Percentiles rank a stretch among this genome's conserved stretches.
Evolutionary conservation across 129 eudicot genomes (phyloP).

Genomic region (Silybum marianum): DNA sequence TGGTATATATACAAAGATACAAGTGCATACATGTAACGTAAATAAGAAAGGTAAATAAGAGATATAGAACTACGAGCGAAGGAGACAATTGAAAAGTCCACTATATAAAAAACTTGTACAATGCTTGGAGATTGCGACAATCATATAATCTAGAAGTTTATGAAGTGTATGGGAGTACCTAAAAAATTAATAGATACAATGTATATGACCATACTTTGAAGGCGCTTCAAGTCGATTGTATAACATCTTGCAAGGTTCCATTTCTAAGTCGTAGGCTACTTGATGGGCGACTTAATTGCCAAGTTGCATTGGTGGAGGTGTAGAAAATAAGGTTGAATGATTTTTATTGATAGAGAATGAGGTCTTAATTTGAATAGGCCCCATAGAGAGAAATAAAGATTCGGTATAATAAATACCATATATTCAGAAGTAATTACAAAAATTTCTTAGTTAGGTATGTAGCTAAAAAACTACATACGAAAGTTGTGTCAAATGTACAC

Average conservation of each 20-base stretch:
- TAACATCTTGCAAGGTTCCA: no score
- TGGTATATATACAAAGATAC: no score
- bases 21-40: not conserved
- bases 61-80: not conserved
- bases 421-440: not conserved
- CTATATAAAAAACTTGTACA: not conserved
- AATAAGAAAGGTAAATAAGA: not conserved
- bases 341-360: not conserved
- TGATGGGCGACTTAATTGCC: not conserved
- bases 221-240: no score
- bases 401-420: not conserved
- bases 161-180: no score
- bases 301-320: not conserved
- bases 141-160: not conserved
- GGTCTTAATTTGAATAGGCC: not conserved
- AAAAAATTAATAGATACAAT: not conserved
- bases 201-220: no score
- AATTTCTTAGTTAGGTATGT: not conserved
- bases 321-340: not conserved
- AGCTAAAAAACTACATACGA: not conserved
- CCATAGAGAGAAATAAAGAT: not conserved
- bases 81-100: not conserved
- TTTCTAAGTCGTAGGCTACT: no score
- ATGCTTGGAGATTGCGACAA: not conserved
- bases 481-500: not conserved